Conservation (phyloP, 192 early-diverging fungal genomes). For the Phlyctochytrium arcticum region DNA sequence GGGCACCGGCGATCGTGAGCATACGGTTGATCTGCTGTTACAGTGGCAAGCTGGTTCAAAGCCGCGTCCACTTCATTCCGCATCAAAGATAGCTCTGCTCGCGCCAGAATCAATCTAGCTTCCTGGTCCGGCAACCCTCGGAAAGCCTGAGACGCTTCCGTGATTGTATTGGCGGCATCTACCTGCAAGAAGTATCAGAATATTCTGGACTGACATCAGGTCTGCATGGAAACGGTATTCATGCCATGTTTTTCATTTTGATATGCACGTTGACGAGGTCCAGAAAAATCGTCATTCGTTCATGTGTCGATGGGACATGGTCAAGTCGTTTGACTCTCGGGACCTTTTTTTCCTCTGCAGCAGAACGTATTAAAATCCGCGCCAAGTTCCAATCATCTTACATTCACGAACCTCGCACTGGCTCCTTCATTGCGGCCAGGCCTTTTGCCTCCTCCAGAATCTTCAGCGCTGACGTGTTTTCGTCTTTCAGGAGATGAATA, state of each 20-base stretch:
- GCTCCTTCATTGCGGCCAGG: slow-evolving; percentile 37
- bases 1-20: neutral
- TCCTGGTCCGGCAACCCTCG: slow-evolving; percentile 35
- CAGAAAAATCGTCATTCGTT: slow-evolving; percentile 38
- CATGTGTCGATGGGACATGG: slow-evolving; percentile 10
- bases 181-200: slow-evolving; percentile 1
- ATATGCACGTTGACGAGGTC: slow-evolving; percentile 38
- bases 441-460: slow-evolving; percentile 28
- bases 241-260: slow-evolving; percentile 37
- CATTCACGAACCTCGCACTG: slow-evolving; percentile 6
- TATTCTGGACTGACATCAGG: neutral
- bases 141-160: slow-evolving; percentile 42
- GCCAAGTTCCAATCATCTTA: neutral
- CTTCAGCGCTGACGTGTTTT: slow-evolving; percentile 37
- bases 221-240: slow-evolving; percentile 1
- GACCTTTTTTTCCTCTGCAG: neutral
- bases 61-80: slow-evolving; percentile 41
- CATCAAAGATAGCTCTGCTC: slow-evolving; percentile 32
- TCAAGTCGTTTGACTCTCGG: slow-evolving; percentile 22
- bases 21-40: slow-evolving; percentile 29
- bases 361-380: neutral
- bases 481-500: slow-evolving; percentile 31
- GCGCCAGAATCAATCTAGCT: slow-evolving; percentile 39
- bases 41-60: slow-evolving; percentile 32
- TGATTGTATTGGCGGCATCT: slow-evolving; percentile 38